These are phyloP conservation scores for Tetraselmis striata DNA, from an alignment of 139 green algal genomes.

Conservation along the genomic window DNA sequence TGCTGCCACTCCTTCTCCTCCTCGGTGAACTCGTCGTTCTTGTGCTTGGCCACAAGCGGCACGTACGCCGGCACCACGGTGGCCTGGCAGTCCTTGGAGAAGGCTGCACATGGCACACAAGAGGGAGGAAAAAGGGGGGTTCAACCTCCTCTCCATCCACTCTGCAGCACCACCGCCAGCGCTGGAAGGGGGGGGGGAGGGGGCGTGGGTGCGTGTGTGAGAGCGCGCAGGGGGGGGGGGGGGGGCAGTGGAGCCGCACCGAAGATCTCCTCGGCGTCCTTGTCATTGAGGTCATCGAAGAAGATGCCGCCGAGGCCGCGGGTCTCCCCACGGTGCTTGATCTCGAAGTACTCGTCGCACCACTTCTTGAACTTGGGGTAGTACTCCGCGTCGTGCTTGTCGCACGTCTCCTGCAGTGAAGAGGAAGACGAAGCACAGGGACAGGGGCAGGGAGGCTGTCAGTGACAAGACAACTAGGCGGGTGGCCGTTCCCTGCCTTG, in stretches of 20 bases:
- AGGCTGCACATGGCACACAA: conserved; percentile 25
- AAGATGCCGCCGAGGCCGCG: conserved; percentile 97
- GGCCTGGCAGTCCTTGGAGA: conserved; percentile 72
- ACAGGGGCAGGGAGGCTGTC: background rate
- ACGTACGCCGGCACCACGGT: conserved; percentile 76
- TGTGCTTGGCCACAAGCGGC: conserved; percentile 87
- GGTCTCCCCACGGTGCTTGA: conserved; percentile 81
- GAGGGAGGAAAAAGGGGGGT: too few species aligned
- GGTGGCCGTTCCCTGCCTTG: background rate
- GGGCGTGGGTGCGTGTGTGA: too few species aligned
- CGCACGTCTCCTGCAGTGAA: conserved; percentile 65
- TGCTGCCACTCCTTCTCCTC: conserved; percentile 96
- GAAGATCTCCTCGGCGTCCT: conserved; percentile 2
- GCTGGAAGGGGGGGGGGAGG: too few species aligned
- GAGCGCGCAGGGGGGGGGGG: too few species aligned
- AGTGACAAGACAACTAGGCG: conserved; percentile 4
- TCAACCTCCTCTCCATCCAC: too few species aligned
- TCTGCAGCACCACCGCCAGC: too few species aligned
- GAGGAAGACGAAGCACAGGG: background rate
- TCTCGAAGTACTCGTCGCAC: conserved; percentile 98
- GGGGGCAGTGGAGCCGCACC: background rate
- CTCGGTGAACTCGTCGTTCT: conserved; percentile 77
- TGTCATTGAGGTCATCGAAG: conserved; percentile 95
- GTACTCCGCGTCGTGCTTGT: conserved; percentile 89
- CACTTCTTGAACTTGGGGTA: conserved; percentile 91